These are phyloP conservation scores for Lepidium aucheri DNA, from an alignment of 345 rosid species.

Conservation along the genomic window DNA sequence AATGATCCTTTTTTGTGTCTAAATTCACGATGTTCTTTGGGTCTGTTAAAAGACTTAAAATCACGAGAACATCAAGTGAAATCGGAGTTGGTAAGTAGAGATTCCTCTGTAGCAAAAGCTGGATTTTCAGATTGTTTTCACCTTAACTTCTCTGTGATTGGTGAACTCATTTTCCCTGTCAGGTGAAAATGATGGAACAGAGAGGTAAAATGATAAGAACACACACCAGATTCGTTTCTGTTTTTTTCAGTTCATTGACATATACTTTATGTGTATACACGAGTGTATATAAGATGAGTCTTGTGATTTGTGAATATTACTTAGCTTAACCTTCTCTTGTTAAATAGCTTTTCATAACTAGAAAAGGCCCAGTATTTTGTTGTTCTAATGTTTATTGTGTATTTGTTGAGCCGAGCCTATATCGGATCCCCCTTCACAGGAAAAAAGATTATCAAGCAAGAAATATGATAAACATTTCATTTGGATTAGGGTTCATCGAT, in stretches of 20 bases:
- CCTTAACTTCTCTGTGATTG: not conserved
- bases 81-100: slow-evolving; percentile 47
- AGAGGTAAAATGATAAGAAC: slow-evolving; percentile 10
- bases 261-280: not conserved
- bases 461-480: no score
- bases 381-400: no score
- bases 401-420: no score
- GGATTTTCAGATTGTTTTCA: not conserved
- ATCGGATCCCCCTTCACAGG: no score
- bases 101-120: not conserved
- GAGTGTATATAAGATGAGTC: not conserved
- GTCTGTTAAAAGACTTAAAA: slow-evolving; percentile 77
- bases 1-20: not conserved
- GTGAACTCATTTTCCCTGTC: not conserved
- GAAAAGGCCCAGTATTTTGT: no score
- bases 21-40: slow-evolving; percentile 66
- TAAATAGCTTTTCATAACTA: no score
- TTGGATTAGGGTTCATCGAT: no score
- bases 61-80: slow-evolving; percentile 58
- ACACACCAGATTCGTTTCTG: not conserved
- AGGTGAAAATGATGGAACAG: slow-evolving; percentile 7
- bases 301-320: slow-evolving; percentile 8
- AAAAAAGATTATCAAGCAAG: no score
- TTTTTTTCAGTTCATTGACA: not conserved
- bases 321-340: no score